Evolutionary conservation across 345 rosid genomes (phyloP).

Genomic region (Arabis hirsuta): DNA sequence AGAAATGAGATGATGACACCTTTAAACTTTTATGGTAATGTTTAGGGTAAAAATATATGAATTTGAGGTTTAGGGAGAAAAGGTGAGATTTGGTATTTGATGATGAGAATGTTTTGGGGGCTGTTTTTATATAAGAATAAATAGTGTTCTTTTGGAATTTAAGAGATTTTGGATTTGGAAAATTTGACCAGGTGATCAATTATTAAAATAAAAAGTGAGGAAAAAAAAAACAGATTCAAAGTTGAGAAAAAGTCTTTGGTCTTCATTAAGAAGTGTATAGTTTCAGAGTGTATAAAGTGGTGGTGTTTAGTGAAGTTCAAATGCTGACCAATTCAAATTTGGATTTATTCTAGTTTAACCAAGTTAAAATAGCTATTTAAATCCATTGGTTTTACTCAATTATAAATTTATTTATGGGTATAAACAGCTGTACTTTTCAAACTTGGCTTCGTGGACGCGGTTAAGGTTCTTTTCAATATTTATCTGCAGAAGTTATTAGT

Average conservation of each 20-base stretch:
- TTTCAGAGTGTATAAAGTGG: slow-evolving; percentile 6
- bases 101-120: slow-evolving; percentile 12
- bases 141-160: slow-evolving; percentile 37
- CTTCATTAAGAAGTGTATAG: slow-evolving; percentile 35
- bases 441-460: not conserved
- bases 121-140: slow-evolving; percentile 20
- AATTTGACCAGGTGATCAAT: slow-evolving; percentile 53
- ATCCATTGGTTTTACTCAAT: not conserved
- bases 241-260: slow-evolving; percentile 64
- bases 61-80: not conserved
- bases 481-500: not conserved
- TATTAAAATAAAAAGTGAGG: not conserved
- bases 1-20: not conserved
- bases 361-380: slow-evolving; percentile 4
- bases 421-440: not conserved
- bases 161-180: slow-evolving; percentile 35
- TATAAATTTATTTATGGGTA: not conserved
- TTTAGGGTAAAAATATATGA: not conserved
- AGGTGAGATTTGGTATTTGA: not conserved
- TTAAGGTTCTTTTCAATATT: not conserved
- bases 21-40: not conserved
- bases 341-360: slow-evolving; percentile 15
- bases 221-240: slow-evolving; percentile 32
- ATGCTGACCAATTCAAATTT: slow-evolving; percentile 70
- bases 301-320: slow-evolving; percentile 45